A percentile compares a stretch with the other conserved stretches of the same genome.
These are phyloP conservation scores for Penicillium daleae DNA, from an alignment of 495 filamentous ascomycete species.

Conservation along the genomic window DNA sequence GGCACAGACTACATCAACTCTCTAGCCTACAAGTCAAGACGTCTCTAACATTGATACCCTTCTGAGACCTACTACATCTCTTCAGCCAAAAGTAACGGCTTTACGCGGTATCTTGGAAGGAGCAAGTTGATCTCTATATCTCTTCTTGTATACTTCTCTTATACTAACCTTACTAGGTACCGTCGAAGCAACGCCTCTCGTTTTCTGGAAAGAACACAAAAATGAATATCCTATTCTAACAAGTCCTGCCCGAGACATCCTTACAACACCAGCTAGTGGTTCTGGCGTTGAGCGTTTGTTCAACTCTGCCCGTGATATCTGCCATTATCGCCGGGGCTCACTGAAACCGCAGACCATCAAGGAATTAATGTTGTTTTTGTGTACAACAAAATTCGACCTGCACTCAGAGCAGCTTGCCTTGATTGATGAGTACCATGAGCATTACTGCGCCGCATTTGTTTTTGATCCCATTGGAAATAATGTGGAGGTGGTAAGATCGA, in stretches of 20 bases:
- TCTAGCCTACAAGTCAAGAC: too few relatives aligned
- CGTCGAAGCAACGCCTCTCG: not conserved
- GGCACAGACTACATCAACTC: too few relatives aligned
- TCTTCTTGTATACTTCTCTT: not conserved
- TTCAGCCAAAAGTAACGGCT: not conserved
- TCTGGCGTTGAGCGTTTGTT: conserved; percentile 21
- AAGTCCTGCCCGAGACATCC: conserved; percentile 11
- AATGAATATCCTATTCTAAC: conserved; percentile 4
- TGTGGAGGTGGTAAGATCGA: too few relatives aligned
- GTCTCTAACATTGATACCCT: not conserved
- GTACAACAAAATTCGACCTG: not conserved
- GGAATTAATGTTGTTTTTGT: not conserved
- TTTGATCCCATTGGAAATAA: too few relatives aligned
- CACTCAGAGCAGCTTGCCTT: not conserved
- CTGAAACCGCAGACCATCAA: conserved; percentile 8
- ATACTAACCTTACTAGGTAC: conserved; percentile 2
- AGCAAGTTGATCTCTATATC: conserved; percentile 10
- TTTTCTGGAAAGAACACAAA: conserved; percentile 14
- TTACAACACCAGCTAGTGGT: conserved; percentile 15
- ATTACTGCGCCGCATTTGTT: too few relatives aligned
- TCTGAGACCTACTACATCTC: not conserved
- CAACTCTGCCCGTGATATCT: conserved; percentile 24
- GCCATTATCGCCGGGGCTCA: conserved; percentile 17
- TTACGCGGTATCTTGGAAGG: conserved; percentile 14
- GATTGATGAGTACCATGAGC: not conserved